A percentile compares a stretch with the other conserved stretches of the same genome.
Evolutionary conservation across 768 basidiomycete species (phyloP).

Genomic region (Hydnum rufescens): DNA sequence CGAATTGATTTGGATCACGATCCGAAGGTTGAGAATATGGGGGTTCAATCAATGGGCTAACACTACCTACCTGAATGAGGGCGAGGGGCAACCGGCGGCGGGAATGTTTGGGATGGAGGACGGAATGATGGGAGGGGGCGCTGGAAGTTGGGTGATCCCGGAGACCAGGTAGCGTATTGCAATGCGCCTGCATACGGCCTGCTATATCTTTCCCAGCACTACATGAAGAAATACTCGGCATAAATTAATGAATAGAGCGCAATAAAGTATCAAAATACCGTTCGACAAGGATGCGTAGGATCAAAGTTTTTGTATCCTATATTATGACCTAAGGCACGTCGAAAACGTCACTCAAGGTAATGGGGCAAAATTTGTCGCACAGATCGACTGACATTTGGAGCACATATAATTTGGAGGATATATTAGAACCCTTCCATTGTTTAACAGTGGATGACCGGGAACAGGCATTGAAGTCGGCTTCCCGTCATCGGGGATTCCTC

Average conservation of each 20-base stretch:
- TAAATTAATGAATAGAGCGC: neutral
- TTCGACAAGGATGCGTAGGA: slow-evolving; percentile 41
- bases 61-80: too few species aligned
- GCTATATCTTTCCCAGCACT: slow-evolving; percentile 56
- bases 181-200: slow-evolving; percentile 42
- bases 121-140: slow-evolving; percentile 20
- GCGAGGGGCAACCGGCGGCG: neutral
- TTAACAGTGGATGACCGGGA: slow-evolving; percentile 48
- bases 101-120: neutral
- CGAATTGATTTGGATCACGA: too few species aligned
- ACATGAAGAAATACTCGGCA: neutral
- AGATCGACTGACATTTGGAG: slow-evolving; percentile 38
- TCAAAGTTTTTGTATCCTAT: slow-evolving; percentile 54
- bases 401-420: slow-evolving; percentile 49
- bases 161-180: slow-evolving; percentile 28
- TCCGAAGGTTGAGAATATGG: too few species aligned
- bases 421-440: slow-evolving; percentile 39
- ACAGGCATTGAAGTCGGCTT: slow-evolving; percentile 42
- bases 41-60: too few species aligned
- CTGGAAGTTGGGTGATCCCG: slow-evolving; percentile 17
- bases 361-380: neutral
- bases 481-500: slow-evolving; percentile 26
- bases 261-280: neutral
- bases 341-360: neutral
- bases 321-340: slow-evolving; percentile 34